These are phyloP conservation scores for Intubia oerlemansii DNA, from an alignment of 2,329 filamentous ascomycete genomes.

Conservation along the genomic window DNA sequence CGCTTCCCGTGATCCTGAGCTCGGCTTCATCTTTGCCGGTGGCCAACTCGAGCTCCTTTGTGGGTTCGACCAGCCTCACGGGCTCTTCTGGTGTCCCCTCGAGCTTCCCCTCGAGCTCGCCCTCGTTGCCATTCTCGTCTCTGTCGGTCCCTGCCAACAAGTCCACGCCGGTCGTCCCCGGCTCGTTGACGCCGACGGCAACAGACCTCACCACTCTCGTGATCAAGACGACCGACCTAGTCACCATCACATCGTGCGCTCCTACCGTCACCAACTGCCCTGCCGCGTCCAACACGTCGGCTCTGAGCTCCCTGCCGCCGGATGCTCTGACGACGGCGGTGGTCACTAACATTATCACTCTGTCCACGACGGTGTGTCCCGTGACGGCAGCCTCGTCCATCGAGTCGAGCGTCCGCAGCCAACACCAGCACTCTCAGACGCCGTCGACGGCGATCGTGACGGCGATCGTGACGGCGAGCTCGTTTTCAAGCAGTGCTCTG, in stretches of 20 bases:
- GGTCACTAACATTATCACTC: conserved; percentile 17
- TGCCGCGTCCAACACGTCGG: conserved; percentile 14
- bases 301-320: conserved; percentile 15
- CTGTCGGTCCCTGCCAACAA: too few species aligned
- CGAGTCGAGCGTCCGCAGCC: conserved; percentile 15
- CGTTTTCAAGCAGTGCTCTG: too few species aligned
- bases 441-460: too few species aligned
- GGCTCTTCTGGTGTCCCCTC: too few species aligned
- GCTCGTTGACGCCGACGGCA: conserved; percentile 1
- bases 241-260: conserved; percentile 13
- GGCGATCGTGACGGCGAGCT: too few species aligned
- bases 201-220: conserved; percentile 17
- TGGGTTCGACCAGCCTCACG: too few species aligned
- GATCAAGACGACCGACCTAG: conserved; percentile 19
- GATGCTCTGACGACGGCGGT: conserved; percentile 13
- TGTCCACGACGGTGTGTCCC: conserved; percentile 21
- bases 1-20: too few species aligned
- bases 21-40: too few species aligned
- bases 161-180: too few species aligned
- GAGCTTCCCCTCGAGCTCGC: too few species aligned
- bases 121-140: too few species aligned
- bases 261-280: too few species aligned
- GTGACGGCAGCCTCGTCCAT: conserved; percentile 18
- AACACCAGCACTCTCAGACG: conserved; percentile 14
- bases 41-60: conserved; percentile 14